phyloP scores from a whole-genome alignment of 2,329 filamentous ascomycete species.

The Chlorencoelia australis region DNA sequence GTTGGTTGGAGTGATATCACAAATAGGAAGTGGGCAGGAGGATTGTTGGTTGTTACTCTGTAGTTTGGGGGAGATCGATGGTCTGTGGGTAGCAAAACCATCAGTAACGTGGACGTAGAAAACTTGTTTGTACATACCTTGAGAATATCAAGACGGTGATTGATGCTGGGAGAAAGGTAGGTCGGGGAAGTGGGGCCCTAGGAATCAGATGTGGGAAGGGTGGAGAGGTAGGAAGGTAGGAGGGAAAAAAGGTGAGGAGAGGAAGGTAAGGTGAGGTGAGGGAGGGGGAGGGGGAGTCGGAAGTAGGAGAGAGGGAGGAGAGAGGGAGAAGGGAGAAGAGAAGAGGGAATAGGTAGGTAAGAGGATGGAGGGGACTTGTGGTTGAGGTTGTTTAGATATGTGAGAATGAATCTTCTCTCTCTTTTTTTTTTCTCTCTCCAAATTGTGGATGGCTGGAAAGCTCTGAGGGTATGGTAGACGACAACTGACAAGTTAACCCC shows the following conservation, averaged over 20 bases:
- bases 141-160: slow-evolving; percentile 2
- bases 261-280: slow-evolving; percentile 8
- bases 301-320: slow-evolving; percentile 9
- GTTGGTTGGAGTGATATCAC: too few species aligned
- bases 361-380: slow-evolving; percentile 10
- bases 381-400: slow-evolving; percentile 3
- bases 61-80: too few species aligned
- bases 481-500: too few species aligned
- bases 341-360: slow-evolving; percentile 14
- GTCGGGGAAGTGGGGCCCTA: slow-evolving; percentile 1
- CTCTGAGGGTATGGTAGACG: too few species aligned
- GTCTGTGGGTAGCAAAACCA: too few species aligned
- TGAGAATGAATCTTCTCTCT: too few species aligned
- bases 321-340: slow-evolving; percentile 6
- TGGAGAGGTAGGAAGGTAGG: slow-evolving; percentile 7
- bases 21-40: too few species aligned
- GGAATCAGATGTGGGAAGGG: slow-evolving; percentile 6
- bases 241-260: slow-evolving; percentile 9
- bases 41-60: too few species aligned
- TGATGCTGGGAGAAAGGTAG: slow-evolving; percentile 3
- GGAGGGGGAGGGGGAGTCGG: slow-evolving; percentile 14
- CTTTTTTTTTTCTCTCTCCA: too few species aligned
- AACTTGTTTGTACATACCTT: slow-evolving; percentile 3
- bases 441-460: slow-evolving; percentile 2
- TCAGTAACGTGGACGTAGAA: not conserved